Evolutionary conservation across 164 flowering plant genomes (phyloP), one percentile per base, ranked within the genome.

Genomic region (Euptelea pleiosperma): DNA sequence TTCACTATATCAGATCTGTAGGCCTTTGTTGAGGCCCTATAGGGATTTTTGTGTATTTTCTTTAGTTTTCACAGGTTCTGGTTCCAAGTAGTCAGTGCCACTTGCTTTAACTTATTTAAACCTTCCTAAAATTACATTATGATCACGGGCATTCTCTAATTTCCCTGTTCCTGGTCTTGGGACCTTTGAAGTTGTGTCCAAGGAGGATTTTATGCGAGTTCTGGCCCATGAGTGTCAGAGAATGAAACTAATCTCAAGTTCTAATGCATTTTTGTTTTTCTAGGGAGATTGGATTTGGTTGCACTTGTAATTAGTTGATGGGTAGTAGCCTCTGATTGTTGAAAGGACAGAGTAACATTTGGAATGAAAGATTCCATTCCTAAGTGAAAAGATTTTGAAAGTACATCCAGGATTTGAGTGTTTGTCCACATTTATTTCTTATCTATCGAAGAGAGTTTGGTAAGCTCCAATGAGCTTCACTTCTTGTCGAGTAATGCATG

Each of bases 101-200:
- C 69, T 69, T 70, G 70, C 61, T 60, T 74, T 31, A 63, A 37
- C 26, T 43, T 64, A 68, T 56, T n/a, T 72, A 30, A 62, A 40
- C 36, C 11, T 28, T 53, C 18, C 14, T 29, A 50, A 61, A 58
- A 57, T 55, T 62, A 45, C 52, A 44, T 54, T 60, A 6, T 52
- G 35, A 44, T 36, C 34, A 73, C 70, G 79, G 73, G 68, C 57
- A 49, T 52, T 58, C 76, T 78, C 53, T 75, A 73, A 67, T 66
- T 65, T 56, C 36, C 21, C 22, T 16, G 57, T 18, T 51, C 21
- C 14, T 34, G 3, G 18, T 45, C 8, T 11, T 10, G 31, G 10
- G 21, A 33, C 19, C n/a, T 21, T 28, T 18, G 6, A 29, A 33
- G n/a, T 37, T 29, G 25, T 31, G 12, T 43, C 54, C 28, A 6